Conservation (phyloP, 306 rosid species). For the Acacia acuminata region DNA sequence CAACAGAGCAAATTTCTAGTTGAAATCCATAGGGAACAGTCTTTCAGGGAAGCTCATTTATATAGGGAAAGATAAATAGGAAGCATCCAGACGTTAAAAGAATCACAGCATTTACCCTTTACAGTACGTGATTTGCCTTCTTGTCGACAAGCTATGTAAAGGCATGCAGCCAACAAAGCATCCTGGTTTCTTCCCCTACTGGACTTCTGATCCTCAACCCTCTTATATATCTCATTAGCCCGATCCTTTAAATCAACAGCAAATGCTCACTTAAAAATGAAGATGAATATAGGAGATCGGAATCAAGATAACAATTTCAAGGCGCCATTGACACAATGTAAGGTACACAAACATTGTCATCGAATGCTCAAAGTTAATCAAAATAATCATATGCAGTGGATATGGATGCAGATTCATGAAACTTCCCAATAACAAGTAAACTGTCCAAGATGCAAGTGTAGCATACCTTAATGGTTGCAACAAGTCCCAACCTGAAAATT, state of each 20-base stretch:
- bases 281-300: no score
- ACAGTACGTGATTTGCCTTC: conserved; percentile 98
- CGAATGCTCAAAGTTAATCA: background rate
- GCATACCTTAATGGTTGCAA: conserved; percentile 90
- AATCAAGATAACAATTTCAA: no score
- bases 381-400: background rate
- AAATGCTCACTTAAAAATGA: background rate
- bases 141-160: conserved; percentile 96
- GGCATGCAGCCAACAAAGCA: conserved; percentile 97
- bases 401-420: background rate
- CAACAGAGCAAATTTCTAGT: conserved; percentile 96
- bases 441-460: background rate
- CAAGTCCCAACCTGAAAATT: conserved; percentile 94
- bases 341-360: background rate
- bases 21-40: conserved; percentile 54
- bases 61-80: conserved; percentile 52
- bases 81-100: conserved; percentile 65
- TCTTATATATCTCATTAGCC: conserved; percentile 93
- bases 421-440: background rate
- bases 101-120: conserved; percentile 75
- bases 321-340: background rate
- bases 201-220: conserved; percentile 95
- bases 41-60: conserved; percentile 58
- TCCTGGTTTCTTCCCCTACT: conserved; percentile 99
- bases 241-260: conserved; percentile 67